Evolutionary conservation across 345 rosid species (phyloP).

Genomic region (Populus deltoides): DNA sequence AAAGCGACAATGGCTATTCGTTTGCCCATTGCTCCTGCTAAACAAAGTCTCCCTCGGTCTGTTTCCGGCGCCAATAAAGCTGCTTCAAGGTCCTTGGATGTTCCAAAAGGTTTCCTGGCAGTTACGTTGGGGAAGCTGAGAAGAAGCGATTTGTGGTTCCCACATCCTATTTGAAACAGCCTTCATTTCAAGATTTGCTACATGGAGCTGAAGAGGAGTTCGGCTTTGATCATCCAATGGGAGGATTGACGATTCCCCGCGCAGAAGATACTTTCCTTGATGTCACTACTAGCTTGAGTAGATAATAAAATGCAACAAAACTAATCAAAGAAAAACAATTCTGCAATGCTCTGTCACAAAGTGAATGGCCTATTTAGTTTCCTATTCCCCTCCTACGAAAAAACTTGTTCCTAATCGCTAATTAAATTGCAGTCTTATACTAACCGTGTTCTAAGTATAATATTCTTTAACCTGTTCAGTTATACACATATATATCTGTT

Average conservation of each 20-base stretch:
- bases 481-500: not conserved
- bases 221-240: conserved; percentile 15
- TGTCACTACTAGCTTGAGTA: not conserved
- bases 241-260: conserved; percentile 9
- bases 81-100: not conserved
- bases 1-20: not conserved
- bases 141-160: not conserved
- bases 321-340: no score
- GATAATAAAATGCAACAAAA: not conserved
- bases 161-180: conserved; percentile 2
- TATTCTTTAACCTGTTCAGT: not conserved
- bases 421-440: no score
- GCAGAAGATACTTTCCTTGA: not conserved
- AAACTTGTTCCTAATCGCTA: not conserved
- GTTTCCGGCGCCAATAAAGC: no score
- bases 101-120: conserved; percentile 26
- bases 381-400: not conserved
- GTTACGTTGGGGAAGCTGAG: conserved; percentile 2
- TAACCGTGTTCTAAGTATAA: not conserved
- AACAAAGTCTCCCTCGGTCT: not conserved
- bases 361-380: not conserved
- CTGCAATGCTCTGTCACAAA: not conserved
- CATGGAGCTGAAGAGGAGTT: conserved; percentile 17
- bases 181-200: conserved; percentile 36
- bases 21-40: not conserved